A percentile compares a stretch with the other conserved stretches of the same genome.
These are phyloP conservation scores for Coemansia sp. DNA, from an alignment of 192 early-diverging fungal species.

Conservation along the genomic window DNA sequence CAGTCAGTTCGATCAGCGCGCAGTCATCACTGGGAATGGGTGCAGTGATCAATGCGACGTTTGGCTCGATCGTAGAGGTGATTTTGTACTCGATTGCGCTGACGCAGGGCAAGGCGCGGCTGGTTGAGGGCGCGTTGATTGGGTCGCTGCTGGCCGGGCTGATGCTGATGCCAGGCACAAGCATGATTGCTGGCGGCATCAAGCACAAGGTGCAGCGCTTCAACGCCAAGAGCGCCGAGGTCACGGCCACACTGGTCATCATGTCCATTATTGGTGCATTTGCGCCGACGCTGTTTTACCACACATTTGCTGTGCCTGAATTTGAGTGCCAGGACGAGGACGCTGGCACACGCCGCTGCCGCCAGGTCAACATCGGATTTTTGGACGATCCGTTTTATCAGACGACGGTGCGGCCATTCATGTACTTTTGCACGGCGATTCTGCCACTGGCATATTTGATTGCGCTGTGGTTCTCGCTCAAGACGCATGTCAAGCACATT, in stretches of 20 bases:
- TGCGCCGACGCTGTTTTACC: constrained; percentile 93
- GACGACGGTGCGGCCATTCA: constrained; percentile 74
- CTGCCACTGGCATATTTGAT: constrained; percentile 81
- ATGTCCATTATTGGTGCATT: constrained; percentile 90
- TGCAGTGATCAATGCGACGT: constrained; percentile 96
- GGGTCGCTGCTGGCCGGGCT: constrained; percentile 88
- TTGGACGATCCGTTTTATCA: constrained; percentile 79
- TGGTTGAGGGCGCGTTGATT: constrained; percentile 91
- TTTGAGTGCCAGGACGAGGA: constrained; percentile 49
- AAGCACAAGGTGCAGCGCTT: constrained; percentile 92
- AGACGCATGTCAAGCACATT: constrained; percentile 84
- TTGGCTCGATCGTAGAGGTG: constrained; percentile 95
- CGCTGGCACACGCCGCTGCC: constrained; percentile 63
- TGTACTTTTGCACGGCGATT: constrained; percentile 81
- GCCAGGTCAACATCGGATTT: constrained; percentile 63
- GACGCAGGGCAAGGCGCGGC: constrained; percentile 77
- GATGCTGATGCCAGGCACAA: constrained; percentile 87
- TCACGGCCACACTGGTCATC: constrained; percentile 94
- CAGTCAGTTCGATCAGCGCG: constrained; percentile 93
- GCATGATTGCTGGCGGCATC: constrained; percentile 90
- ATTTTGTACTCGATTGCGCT: constrained; percentile 90
- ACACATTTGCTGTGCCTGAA: constrained; percentile 73
- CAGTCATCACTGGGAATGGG: constrained; percentile 91
- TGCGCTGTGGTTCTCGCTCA: constrained; percentile 89
- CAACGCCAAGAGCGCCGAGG: constrained; percentile 91